phyloP scores from a whole-genome alignment of 2,329 filamentous ascomycete species.

The Colletotrichum simmondsii region DNA sequence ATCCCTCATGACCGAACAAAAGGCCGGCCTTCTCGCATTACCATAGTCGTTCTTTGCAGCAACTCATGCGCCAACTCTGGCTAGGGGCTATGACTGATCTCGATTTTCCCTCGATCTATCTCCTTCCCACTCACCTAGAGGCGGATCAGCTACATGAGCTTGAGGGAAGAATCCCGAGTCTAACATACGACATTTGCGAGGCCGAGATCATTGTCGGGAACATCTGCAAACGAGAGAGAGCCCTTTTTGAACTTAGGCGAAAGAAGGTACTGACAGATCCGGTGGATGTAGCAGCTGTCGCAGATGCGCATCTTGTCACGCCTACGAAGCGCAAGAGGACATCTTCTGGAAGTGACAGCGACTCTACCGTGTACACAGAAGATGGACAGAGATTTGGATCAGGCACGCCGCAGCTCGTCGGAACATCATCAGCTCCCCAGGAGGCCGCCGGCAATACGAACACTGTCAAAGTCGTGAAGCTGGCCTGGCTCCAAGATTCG shows the following conservation, averaged over 20 bases:
- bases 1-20: not conserved
- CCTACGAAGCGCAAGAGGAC: not conserved
- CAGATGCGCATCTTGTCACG: not conserved
- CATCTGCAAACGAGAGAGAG: conserved; percentile 75
- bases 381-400: not conserved
- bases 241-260: conserved; percentile 80
- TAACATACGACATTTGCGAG: conserved; percentile 79
- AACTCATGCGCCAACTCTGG: not conserved
- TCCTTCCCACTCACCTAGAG: conserved; percentile 77
- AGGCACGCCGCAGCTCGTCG: not conserved
- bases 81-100: conserved; percentile 36
- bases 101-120: conserved; percentile 72
- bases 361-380: conserved; percentile 33
- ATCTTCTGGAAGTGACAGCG: conserved; percentile 38
- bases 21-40: not conserved
- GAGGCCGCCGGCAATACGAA: conserved; percentile 38
- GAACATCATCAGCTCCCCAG: not conserved
- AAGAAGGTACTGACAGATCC: conserved; percentile 71
- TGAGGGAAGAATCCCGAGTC: conserved; percentile 70
- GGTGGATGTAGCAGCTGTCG: conserved; percentile 36
- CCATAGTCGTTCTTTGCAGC: not conserved
- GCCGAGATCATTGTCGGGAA: conserved; percentile 81
- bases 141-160: conserved; percentile 70
- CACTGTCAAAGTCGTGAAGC: conserved; percentile 63
- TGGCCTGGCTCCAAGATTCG: conserved; percentile 69